Percentiles rank a stretch among this genome's conserved stretches.
These are phyloP conservation scores for Diaporthe vaccinii DNA, from an alignment of 2,329 filamentous ascomycete species.

Conservation along the genomic window DNA sequence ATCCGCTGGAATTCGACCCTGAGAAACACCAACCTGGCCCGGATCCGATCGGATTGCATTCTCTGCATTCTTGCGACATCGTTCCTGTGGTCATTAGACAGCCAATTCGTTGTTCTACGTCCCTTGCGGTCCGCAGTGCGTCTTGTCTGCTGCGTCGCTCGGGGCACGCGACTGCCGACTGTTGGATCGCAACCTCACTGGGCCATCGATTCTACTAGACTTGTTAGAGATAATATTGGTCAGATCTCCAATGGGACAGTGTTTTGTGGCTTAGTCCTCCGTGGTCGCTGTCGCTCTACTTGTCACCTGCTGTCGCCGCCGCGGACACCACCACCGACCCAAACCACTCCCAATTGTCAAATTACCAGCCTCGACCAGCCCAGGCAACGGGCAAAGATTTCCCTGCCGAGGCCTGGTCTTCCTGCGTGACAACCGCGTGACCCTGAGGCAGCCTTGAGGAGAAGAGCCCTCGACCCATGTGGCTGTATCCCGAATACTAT, in stretches of 20 bases:
- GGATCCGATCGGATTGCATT: slow-evolving; percentile 3
- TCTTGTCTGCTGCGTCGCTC: not conserved
- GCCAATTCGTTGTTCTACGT: not conserved
- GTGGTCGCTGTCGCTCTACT: not conserved
- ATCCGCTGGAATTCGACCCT: not conserved
- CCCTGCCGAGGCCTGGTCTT: not conserved
- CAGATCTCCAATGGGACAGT: not conserved
- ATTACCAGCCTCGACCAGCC: not conserved
- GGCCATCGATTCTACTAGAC: not conserved
- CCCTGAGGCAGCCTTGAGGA: not conserved
- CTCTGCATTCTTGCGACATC: not conserved
- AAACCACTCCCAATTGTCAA: not conserved
- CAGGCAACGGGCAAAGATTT: not conserved
- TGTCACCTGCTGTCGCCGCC: not conserved
- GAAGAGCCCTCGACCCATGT: slow-evolving; percentile 17
- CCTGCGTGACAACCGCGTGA: not conserved
- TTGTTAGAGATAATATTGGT: not conserved
- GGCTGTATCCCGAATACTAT: not conserved
- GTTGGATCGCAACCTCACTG: not conserved
- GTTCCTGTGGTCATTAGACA: not conserved
- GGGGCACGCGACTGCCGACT: not conserved
- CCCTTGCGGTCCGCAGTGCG: not conserved
- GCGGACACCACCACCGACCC: not conserved
- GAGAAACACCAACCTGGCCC: slow-evolving; percentile 4
- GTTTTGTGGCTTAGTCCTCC: not conserved